phyloP scores from a whole-genome alignment of 441 rosid species.

The Melastoma candidum region DNA sequence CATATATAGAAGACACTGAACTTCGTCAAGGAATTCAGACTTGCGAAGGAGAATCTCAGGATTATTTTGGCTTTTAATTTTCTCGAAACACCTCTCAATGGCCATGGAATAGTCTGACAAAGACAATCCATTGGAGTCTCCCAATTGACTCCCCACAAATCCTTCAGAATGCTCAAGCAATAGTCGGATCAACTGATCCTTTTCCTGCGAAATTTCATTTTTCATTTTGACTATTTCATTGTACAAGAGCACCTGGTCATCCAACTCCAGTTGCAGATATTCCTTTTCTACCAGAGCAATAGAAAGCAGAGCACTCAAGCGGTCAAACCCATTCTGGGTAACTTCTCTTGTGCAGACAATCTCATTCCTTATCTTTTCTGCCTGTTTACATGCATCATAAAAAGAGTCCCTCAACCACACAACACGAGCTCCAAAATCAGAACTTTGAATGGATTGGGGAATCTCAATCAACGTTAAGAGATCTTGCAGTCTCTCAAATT shows the following conservation, averaged over 20 bases:
- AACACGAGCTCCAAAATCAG: slow-evolving; percentile 53
- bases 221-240: slow-evolving; percentile 35
- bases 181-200: slow-evolving; percentile 41
- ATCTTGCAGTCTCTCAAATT: slow-evolving; percentile 50
- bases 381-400: slow-evolving; percentile 40
- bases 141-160: slow-evolving; percentile 24
- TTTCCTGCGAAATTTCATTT: slow-evolving; percentile 40
- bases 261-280: slow-evolving; percentile 37
- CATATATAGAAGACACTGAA: slow-evolving; percentile 63
- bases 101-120: slow-evolving; percentile 33
- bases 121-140: slow-evolving; percentile 16
- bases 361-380: slow-evolving; percentile 38
- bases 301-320: slow-evolving; percentile 42
- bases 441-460: slow-evolving; percentile 42
- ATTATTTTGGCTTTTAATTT: slow-evolving; percentile 37
- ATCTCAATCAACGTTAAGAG: slow-evolving; percentile 43
- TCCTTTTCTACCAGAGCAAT: slow-evolving; percentile 63
- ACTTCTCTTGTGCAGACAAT: slow-evolving; percentile 33
- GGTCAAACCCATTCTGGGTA: slow-evolving; percentile 40
- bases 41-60: slow-evolving; percentile 26
- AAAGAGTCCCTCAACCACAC: slow-evolving; percentile 63
- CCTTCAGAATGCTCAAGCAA: slow-evolving; percentile 57
- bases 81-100: slow-evolving; percentile 44
- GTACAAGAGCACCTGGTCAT: slow-evolving; percentile 29
- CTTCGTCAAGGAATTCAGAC: slow-evolving; percentile 40